A percentile compares a stretch with the other conserved stretches of the same genome.
These are phyloP conservation scores for Fusarium oxysporum DNA, from an alignment of 2,329 filamentous ascomycete genomes.

Conservation along the genomic window DNA sequence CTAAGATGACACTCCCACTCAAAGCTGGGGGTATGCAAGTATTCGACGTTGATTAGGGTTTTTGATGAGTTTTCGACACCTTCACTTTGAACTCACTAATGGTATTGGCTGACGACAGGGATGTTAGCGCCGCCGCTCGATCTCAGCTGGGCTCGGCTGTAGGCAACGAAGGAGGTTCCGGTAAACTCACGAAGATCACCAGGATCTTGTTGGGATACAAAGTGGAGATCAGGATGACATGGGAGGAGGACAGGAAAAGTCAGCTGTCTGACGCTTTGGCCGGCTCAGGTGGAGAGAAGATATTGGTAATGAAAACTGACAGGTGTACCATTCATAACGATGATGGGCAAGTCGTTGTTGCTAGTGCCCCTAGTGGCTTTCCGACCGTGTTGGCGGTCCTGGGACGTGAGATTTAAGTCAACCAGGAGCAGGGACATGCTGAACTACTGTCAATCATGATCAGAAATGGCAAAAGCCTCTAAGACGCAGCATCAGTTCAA, in stretches of 20 bases:
- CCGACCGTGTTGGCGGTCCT: neutral
- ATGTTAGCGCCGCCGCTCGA: neutral
- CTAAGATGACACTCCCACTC: neutral
- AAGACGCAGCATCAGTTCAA: fast-evolving
- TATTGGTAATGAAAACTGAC: neutral
- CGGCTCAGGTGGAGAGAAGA: neutral
- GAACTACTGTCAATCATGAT: fast-evolving
- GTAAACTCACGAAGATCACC: neutral
- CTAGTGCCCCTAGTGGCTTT: neutral
- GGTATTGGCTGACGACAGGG: fast-evolving
- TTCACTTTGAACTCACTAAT: neutral
- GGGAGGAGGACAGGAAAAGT: neutral
- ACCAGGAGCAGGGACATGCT: fast-evolving
- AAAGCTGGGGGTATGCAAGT: neutral
- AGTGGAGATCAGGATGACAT: neutral
- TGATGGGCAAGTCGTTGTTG: neutral
- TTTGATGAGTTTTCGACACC: neutral
- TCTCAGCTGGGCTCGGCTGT: neutral
- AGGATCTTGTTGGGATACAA: neutral
- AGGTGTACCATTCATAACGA: neutral
- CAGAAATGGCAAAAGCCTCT: fast-evolving
- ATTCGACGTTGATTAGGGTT: neutral
- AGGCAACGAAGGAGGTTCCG: neutral
- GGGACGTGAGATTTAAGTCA: neutral
- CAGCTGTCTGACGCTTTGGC: neutral